Conservation (phyloP, 371 early-diverging fungal species). For the Mortierella sp. region DNA sequence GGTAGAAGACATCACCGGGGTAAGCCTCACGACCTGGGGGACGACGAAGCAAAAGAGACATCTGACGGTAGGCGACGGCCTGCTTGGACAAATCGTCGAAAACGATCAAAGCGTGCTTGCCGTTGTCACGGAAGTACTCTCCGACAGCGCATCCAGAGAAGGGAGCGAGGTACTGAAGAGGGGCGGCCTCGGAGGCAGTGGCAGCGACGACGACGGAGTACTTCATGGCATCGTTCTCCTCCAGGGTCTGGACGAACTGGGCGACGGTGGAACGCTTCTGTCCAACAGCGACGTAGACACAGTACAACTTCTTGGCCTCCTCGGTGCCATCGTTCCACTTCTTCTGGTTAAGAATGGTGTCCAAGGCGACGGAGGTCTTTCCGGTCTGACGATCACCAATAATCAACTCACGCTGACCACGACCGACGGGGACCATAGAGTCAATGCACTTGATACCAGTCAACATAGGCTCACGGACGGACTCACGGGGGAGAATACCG, state of each 20-base stretch:
- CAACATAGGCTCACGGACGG: slow-evolving; percentile 98
- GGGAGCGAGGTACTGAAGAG: slow-evolving; percentile 96
- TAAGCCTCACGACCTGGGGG: slow-evolving; percentile 98
- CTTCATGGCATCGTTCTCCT: slow-evolving; percentile 92
- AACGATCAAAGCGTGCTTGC: slow-evolving; percentile 96
- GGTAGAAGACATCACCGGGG: slow-evolving; percentile 98
- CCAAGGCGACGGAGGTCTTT: slow-evolving; percentile 96
- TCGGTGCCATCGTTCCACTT: slow-evolving; percentile 91
- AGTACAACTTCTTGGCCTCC: slow-evolving; percentile 94
- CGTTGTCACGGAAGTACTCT: slow-evolving; percentile 98
- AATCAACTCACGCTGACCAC: slow-evolving; percentile 99
- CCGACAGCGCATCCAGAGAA: slow-evolving; percentile 97
- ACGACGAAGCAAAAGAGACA: slow-evolving; percentile 97
- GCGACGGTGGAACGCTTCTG: slow-evolving; percentile 98
- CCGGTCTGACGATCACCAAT: slow-evolving; percentile 99
- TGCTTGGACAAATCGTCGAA: slow-evolving; percentile 98
- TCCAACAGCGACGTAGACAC: slow-evolving; percentile 97
- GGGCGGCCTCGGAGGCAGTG: slow-evolving; percentile 96
- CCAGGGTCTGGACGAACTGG: slow-evolving; percentile 95
- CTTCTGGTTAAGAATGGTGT: slow-evolving; percentile 97
- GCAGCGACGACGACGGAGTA: slow-evolving; percentile 97
- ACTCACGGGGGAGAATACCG: slow-evolving; percentile 97
- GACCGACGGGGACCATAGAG: slow-evolving; percentile 98
- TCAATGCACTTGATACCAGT: slow-evolving; percentile 98
- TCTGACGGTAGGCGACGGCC: slow-evolving; percentile 98